These are phyloP conservation scores for Blastocystis sp. DNA, from an alignment of 352 stramenopile species.

Conservation along the genomic window DNA sequence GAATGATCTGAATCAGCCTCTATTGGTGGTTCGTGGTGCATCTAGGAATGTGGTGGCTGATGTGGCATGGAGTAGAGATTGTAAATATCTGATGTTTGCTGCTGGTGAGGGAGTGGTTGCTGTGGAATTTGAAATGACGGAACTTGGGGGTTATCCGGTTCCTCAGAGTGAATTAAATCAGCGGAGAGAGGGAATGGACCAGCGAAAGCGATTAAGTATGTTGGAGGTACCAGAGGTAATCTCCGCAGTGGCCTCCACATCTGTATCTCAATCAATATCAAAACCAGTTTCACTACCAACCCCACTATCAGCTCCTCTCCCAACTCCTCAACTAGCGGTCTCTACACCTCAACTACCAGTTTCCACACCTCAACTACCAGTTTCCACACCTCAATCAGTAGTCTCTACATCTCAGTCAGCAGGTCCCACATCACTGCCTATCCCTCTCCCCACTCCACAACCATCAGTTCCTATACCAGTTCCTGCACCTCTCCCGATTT, in stretches of 20 bases:
- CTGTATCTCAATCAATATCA: no score
- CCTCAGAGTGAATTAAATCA: neutral
- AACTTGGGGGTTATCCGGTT: neutral
- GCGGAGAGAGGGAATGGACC: neutral
- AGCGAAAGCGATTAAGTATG: neutral
- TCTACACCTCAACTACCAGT: neutral
- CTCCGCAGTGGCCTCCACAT: neutral
- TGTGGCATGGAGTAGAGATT: constrained; percentile 6
- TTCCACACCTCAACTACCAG: neutral
- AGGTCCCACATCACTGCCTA: no score
- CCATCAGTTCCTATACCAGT: neutral
- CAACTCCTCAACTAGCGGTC: neutral
- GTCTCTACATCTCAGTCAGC: no score
- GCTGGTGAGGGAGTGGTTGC: neutral
- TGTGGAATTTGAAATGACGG: neutral
- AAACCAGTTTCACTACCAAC: neutral
- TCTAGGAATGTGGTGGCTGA: neutral
- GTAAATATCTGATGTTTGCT: neutral
- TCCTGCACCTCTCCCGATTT: neutral
- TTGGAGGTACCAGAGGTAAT: neutral
- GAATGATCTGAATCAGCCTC: constrained; percentile 11
- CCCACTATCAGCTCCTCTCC: neutral
- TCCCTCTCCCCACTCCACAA: neutral
- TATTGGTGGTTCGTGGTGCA: neutral
- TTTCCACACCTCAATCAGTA: neutral